Conservation (phyloP, 2,329 filamentous ascomycete species). For the Xylariales sp. region DNA sequence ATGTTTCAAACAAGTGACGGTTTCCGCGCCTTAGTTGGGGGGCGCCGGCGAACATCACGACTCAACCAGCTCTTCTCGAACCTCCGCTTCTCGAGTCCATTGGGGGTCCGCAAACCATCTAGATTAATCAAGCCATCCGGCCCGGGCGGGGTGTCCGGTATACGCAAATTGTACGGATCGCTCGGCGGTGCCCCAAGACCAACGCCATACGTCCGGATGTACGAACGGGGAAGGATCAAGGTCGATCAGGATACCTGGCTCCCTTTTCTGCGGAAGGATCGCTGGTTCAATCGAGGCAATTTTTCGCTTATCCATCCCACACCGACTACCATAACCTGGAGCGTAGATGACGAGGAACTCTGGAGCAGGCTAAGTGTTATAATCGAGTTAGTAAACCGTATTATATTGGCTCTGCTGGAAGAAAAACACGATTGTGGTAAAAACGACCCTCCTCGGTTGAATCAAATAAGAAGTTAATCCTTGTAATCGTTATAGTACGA, state of each 20-base stretch:
- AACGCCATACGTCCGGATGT: neutral
- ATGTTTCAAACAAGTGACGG: neutral
- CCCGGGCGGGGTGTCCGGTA: neutral
- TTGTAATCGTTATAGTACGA: too few species aligned
- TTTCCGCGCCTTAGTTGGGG: neutral
- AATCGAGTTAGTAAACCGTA: slow-evolving; percentile 6
- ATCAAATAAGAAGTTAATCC: too few species aligned
- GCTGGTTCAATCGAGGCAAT: neutral
- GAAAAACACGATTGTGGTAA: neutral
- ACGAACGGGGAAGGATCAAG: neutral
- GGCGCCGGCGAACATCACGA: neutral
- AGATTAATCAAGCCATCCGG: too few species aligned
- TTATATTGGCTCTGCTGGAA: neutral
- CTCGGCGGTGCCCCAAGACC: neutral
- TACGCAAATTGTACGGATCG: neutral
- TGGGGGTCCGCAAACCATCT: too few species aligned
- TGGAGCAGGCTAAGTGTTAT: neutral
- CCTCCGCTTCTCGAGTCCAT: neutral
- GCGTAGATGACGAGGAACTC: slow-evolving; percentile 4
- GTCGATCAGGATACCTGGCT: slow-evolving; percentile 1
- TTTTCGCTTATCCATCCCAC: neutral
- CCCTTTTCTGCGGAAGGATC: slow-evolving; percentile 9
- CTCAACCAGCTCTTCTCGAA: neutral
- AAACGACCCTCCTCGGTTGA: neutral
- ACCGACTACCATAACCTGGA: neutral